These are phyloP conservation scores for Athelia psychrophila DNA, from an alignment of 1,284 basidiomycete species.

Conservation along the genomic window DNA sequence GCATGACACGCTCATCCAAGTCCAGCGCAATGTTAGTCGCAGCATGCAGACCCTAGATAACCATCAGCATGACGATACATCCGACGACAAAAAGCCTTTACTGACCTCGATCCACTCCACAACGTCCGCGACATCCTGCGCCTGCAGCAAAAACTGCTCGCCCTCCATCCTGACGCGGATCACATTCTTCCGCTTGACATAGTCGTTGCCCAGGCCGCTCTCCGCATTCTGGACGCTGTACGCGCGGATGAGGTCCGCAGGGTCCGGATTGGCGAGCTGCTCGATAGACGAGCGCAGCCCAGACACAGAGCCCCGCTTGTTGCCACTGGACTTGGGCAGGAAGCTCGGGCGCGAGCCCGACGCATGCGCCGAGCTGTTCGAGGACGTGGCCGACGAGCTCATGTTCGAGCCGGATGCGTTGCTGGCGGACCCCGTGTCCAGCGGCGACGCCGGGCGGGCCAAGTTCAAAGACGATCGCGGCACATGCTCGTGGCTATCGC, in stretches of 20 bases:
- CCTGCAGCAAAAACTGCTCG: conserved; percentile 96
- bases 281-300: conserved; percentile 14
- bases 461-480: not conserved
- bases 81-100: conserved; percentile 6
- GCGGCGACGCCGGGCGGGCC: not conserved
- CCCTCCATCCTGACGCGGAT: conserved; percentile 93
- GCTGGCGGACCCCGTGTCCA: not conserved
- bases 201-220: conserved; percentile 93
- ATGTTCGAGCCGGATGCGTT: not conserved
- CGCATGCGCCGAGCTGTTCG: not conserved
- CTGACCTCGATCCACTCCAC: conserved; percentile 96
- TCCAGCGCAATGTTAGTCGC: conserved; percentile 93
- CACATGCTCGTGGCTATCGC: not conserved
- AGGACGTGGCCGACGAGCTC: not conserved
- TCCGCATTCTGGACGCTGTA: conserved; percentile 93
- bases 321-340: conserved; percentile 6
- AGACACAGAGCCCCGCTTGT: conserved; percentile 7
- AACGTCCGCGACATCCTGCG: conserved; percentile 80
- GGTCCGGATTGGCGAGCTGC: conserved; percentile 38
- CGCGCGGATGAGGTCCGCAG: conserved; percentile 47
- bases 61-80: conserved; percentile 3
- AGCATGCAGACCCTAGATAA: conserved; percentile 77
- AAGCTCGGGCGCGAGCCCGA: conserved; percentile 9
- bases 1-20: conserved; percentile 88
- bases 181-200: conserved; percentile 91